Base-by-base conservation (phyloP, 2,329 filamentous ascomycete genomes). In the Fusarium ambrosium region DNA sequence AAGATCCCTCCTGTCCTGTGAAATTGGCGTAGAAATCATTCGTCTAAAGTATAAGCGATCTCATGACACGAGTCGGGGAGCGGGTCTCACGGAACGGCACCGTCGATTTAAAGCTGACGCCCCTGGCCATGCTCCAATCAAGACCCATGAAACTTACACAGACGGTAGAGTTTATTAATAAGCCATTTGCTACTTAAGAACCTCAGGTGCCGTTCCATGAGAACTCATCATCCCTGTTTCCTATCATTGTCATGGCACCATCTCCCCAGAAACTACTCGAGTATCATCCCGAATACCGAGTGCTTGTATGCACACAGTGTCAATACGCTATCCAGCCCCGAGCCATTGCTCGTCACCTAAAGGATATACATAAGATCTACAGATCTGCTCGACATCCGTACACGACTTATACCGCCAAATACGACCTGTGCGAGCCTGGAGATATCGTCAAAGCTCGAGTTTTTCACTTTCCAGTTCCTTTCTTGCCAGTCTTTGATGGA, bases 321-420 rank as follows among this genome's bases (percentile, higher is more conserved):
- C 60, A 48, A n/a, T 74, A 74, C 14, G 72, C 72, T 0, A 58
- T 72, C 13, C 72, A 74, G 53, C 72, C 70, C 1, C 39, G 41
- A 8, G 72, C 62, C 8, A 32, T 74, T 29, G 20, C 48, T 4
- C 64, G 70, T 0, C 72, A 74, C 27, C 67, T 74, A 8, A 74
- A 74, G 7, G 72, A 74, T 3, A 70, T 72, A 20, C 72, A 74
- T 56, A 67, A 64, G 20, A 68, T 74, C n/a, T 63, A 63, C 20
- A 56, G 72, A 13, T 48, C 36, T 14, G 51, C 43, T 1, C 61
- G 72, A 3, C 64, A 43, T n/a, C 72, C 70, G 0, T 74, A 70
- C 34, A 45, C 64, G n/a, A 48, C 69, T 13, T 74, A 66, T 24
- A 59, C 62, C 2, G 20, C 45, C 14, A 48, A 39, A 6, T 48